Evolutionary conservation across 495 filamentous ascomycete species (phyloP).

Genomic region (Tuber borchii): DNA sequence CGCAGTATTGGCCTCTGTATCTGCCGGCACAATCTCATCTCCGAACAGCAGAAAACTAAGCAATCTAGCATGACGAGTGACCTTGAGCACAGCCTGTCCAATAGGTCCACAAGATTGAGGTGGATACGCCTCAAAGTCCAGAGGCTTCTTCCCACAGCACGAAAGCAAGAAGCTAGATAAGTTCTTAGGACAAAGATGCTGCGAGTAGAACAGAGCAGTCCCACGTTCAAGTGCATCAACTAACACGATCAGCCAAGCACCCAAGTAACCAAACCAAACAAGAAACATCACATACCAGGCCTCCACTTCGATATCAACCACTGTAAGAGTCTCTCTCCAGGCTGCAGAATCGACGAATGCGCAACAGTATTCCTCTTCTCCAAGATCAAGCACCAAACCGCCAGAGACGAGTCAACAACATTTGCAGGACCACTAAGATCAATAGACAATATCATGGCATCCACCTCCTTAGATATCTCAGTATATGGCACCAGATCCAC

Average conservation of each 20-base stretch:
- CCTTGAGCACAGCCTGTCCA: constrained; percentile 43
- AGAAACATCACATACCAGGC: constrained; percentile 52
- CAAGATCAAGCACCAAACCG: constrained; percentile 61
- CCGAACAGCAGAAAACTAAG: constrained; percentile 43
- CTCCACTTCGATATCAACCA: constrained; percentile 79
- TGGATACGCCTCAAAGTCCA: constrained; percentile 19
- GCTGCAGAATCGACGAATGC: constrained; percentile 57
- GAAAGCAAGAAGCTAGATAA: constrained; percentile 47
- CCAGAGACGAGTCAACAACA: constrained; percentile 71
- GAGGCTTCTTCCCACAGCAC: constrained; percentile 41
- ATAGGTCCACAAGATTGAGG: constrained; percentile 31
- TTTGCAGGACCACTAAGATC: constrained; percentile 74
- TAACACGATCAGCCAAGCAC: constrained; percentile 31
- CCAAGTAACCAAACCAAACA: constrained; percentile 10
- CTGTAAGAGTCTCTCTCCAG: constrained; percentile 61
- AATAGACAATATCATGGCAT: constrained; percentile 62
- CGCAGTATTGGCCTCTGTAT: not conserved
- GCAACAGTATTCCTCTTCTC: constrained; percentile 56
- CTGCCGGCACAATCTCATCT: constrained; percentile 27
- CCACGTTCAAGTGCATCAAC: constrained; percentile 38
- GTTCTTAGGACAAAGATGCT: constrained; percentile 41
- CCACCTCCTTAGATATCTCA: constrained; percentile 56
- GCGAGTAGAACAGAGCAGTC: constrained; percentile 41
- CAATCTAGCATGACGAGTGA: constrained; percentile 40
- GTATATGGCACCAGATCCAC: constrained; percentile 58